A percentile compares a stretch with the other conserved stretches of the same genome.
phyloP scores from a whole-genome alignment of 139 green algal species.

The Chlamydomonas urium region DNA sequence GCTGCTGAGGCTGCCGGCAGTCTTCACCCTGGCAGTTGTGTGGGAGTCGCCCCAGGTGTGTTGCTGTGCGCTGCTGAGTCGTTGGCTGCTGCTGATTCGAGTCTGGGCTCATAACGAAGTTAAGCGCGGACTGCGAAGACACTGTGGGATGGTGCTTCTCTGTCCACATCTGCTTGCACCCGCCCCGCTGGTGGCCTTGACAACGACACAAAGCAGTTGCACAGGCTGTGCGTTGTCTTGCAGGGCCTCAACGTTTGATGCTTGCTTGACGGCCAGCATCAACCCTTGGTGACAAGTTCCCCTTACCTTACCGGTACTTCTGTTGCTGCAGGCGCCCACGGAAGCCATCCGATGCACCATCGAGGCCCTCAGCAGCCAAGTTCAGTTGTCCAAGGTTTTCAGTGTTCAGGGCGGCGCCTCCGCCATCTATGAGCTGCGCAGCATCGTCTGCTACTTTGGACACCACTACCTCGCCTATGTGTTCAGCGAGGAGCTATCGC shows the following conservation, averaged over 20 bases:
- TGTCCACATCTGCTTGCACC: no score
- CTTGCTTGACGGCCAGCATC: neutral
- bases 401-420: neutral
- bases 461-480: constrained; percentile 69
- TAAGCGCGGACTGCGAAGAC: neutral
- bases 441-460: constrained; percentile 64
- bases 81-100: neutral
- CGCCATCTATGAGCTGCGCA: constrained; percentile 18
- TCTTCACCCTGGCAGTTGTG: constrained; percentile 72
- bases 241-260: neutral
- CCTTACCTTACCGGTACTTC: neutral
- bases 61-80: neutral
- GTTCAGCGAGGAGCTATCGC: constrained; percentile 53
- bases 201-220: no score
- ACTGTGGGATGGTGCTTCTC: no score
- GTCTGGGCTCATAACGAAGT: neutral
- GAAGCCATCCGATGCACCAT: constrained; percentile 50
- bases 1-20: constrained; percentile 49
- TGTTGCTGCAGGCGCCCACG: constrained; percentile 29
- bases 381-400: constrained; percentile 53
- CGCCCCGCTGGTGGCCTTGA: neutral
- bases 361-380: constrained; percentile 34
- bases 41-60: constrained; percentile 68
- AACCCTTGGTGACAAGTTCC: neutral
- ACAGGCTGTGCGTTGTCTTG: no score